Evolutionary conservation across 495 filamentous ascomycete genomes (phyloP), one percentile per base, ranked within the genome.

Genomic region (Tricharina praecox): DNA sequence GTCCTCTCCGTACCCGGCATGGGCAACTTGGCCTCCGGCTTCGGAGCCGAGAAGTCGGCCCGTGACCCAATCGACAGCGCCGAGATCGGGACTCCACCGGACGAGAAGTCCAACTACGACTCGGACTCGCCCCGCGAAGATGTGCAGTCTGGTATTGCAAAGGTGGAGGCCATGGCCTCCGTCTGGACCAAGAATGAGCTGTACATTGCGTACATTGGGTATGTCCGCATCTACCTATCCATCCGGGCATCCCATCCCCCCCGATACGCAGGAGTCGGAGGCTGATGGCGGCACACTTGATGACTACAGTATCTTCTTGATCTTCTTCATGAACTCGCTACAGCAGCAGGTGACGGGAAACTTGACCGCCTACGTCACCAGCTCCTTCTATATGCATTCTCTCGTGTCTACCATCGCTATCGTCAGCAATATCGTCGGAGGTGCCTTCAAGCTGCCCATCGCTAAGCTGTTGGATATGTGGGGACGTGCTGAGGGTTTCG

Each of bases 381-480:
- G 64, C 53, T 49, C 55, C 45, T 72, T 72, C 51, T 46, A 50
- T 20, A 46, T 51, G n/a, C 70, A 74, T 52, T 71, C 69, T 16
- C 53, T 73, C 5, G 66, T 67, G 13, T 63, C 67, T 15, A 64
- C 67, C 40, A 69, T 65, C 10, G 50, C 50, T 21, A 59, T 76
- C 52, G 59, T 76, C 48, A 66, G 68, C 34, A 63, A 52, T 32
- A 60, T 83, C 51, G 71, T 82, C 47, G 77, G 72, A 47, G 79
- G 77, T 47, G 65, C 79, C 16, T 61, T 67, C 34, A 77, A 74
- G 47, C 63, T 81, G 23, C 69, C 77, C 0, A 60, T 79, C 13
- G 77, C 76, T 36, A 80, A 81, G 59, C 63, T 81, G 39, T 62
- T 81, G 51, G 75, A 83, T 53, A 62, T 77, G 20, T 81, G 72